Evolutionary conservation across 208 protist genomes (phyloP).

Genomic region (Acanthamoeba castellanii): DNA sequence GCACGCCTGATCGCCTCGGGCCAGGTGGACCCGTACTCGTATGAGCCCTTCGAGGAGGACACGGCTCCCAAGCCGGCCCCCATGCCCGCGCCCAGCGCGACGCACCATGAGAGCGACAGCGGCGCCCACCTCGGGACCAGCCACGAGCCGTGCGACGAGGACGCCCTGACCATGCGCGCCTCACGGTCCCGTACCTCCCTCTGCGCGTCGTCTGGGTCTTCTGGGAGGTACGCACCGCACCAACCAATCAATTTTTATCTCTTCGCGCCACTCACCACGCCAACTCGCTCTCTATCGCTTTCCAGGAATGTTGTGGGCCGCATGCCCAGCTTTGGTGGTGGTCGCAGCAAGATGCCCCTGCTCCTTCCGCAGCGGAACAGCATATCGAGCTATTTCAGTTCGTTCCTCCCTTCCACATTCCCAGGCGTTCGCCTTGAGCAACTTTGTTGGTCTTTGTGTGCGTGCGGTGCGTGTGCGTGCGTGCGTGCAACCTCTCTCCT

Average conservation of each 20-base stretch:
- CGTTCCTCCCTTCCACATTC: not conserved
- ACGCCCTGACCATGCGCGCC: not conserved
- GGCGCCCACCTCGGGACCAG: not conserved
- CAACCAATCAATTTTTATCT: too few relatives aligned
- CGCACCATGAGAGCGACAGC: not conserved
- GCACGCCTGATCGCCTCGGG: slow-evolving; percentile 3
- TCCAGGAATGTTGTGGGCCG: not conserved
- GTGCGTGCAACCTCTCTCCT: too few relatives aligned
- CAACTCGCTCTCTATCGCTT: not conserved
- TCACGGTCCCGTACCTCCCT: not conserved
- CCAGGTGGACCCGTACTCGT: slow-evolving; percentile 39
- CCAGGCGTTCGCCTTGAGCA: too few relatives aligned
- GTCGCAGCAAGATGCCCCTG: not conserved
- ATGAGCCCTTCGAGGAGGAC: slow-evolving; percentile 39
- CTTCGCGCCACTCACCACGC: not conserved
- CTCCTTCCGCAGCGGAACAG: slow-evolving; percentile 33
- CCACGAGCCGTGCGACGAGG: not conserved
- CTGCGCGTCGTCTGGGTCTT: not conserved
- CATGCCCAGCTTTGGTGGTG: not conserved
- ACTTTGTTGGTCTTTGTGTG: too few relatives aligned
- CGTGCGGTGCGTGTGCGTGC: too few relatives aligned
- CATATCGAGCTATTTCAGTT: slow-evolving; percentile 65
- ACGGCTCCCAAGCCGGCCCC: not conserved
- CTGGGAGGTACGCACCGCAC: not conserved
- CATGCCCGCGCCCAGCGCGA: not conserved